Conservation (phyloP, 2,329 filamentous ascomycete genomes). For the Monosporascus ibericus region DNA sequence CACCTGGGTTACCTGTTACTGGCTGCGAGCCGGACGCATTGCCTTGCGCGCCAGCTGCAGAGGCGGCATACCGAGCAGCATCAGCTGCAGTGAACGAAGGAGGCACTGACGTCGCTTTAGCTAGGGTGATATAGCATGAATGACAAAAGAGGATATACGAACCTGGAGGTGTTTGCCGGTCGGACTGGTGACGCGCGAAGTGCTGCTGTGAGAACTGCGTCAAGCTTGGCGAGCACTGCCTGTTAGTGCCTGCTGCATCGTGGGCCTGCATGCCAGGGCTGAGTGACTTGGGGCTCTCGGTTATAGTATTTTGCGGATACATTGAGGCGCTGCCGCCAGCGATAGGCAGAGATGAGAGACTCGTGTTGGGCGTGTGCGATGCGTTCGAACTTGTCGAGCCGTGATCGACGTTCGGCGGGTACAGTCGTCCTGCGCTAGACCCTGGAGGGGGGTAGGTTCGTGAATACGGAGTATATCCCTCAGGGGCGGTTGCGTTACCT, state of each 20-base stretch:
- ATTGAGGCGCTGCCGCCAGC: slow-evolving; percentile 47
- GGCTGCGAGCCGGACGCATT: slow-evolving; percentile 15
- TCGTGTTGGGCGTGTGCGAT: slow-evolving; percentile 46
- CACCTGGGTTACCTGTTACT: slow-evolving; percentile 15
- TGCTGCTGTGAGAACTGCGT: slow-evolving; percentile 61
- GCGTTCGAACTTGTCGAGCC: slow-evolving; percentile 48
- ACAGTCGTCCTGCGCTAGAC: slow-evolving; percentile 48
- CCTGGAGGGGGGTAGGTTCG: slow-evolving; percentile 71
- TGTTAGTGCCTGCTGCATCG: slow-evolving; percentile 42
- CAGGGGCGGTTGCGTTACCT: slow-evolving; percentile 37
- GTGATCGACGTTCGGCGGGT: slow-evolving; percentile 55
- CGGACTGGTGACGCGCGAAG: slow-evolving; percentile 50
- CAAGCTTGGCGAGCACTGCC: slow-evolving; percentile 61
- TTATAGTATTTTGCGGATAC: slow-evolving; percentile 69
- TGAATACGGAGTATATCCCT: slow-evolving; percentile 54
- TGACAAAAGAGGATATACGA: slow-evolving; percentile 28
- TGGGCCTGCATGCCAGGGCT: slow-evolving; percentile 54
- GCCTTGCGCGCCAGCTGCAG: slow-evolving; percentile 13
- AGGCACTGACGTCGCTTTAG: slow-evolving; percentile 23
- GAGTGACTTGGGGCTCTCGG: slow-evolving; percentile 80
- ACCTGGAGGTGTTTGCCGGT: slow-evolving; percentile 49
- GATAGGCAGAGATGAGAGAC: slow-evolving; percentile 42
- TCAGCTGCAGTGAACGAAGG: slow-evolving; percentile 24
- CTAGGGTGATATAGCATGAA: slow-evolving; percentile 9
- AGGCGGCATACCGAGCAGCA: slow-evolving; percentile 23